A percentile compares a stretch with the other conserved stretches of the same genome.
These are phyloP conservation scores for Stemphylium beticola DNA, from an alignment of 2,329 filamentous ascomycete genomes.

Conservation along the genomic window DNA sequence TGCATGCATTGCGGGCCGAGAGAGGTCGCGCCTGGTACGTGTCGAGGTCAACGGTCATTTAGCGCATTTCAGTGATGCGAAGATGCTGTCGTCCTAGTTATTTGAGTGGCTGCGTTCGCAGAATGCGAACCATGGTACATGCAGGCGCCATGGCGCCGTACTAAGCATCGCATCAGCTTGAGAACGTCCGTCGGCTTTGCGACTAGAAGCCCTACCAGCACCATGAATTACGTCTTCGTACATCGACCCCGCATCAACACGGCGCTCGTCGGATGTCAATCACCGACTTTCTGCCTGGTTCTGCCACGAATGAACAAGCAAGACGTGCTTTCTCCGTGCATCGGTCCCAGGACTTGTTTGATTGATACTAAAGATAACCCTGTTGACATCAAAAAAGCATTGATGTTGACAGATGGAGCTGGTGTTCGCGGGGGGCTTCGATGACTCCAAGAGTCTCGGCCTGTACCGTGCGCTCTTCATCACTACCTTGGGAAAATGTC, in stretches of 20 bases:
- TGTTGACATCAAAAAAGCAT: constrained; percentile 9
- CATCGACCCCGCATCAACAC: constrained; percentile 10
- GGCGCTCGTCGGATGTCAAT: constrained; percentile 7
- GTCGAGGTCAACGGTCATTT: constrained; percentile 7
- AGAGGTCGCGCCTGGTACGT: constrained; percentile 18
- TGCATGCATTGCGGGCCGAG: constrained; percentile 31
- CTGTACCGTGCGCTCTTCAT: not conserved
- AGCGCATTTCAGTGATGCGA: constrained; percentile 5
- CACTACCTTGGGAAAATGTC: not conserved
- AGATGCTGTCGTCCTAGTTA: constrained; percentile 3
- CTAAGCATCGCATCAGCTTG: not conserved
- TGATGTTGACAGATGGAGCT: not conserved
- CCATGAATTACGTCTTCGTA: constrained; percentile 5
- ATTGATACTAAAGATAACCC: not conserved
- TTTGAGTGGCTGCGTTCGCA: constrained; percentile 16
- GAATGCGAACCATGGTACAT: constrained; percentile 15
- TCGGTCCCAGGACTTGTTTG: not conserved
- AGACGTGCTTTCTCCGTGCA: not conserved
- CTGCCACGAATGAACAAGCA: constrained; percentile 1
- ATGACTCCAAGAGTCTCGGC: not conserved
- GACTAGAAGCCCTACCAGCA: constrained; percentile 3
- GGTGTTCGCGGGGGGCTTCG: not conserved
- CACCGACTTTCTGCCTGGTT: constrained; percentile 1
- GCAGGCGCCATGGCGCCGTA: constrained; percentile 5
- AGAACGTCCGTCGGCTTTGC: constrained; percentile 2